Evolutionary conservation across 2,329 filamentous ascomycete species (phyloP), one percentile per base, ranked within the genome.

Genomic region (Dactylellina sp.): DNA sequence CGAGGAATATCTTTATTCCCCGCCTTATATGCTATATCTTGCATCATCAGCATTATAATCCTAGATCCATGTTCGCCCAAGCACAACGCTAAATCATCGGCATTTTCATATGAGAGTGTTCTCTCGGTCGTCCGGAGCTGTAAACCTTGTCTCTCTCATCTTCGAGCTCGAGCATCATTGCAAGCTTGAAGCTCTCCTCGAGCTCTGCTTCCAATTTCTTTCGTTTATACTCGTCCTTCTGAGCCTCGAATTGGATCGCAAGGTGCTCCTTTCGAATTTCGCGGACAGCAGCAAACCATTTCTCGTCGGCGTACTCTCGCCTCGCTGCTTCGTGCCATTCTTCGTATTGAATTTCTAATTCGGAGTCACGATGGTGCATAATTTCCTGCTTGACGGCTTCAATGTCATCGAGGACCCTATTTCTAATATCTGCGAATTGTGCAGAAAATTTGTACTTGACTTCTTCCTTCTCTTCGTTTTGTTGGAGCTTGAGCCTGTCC

Each of bases 131-230:
- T 25, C 60, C 60, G 18, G 68, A 72, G 68, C 68, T 72, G 44
- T 72, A 72, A 59, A 72, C 68, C 52, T 65, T 72, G 32, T 72
- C 68, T 40, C 68, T 65, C 40, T 72, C 60, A 35, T 72, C 68
- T 20, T 72, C 68, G 14, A 72, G 60, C 39, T 72, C 60, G 44
- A 72, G 68, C 68, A 72, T 72, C 68, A 72, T 72, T 5, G 68
- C 47, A 18, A 72, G 37, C 60, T 72, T 72, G 39, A 65, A 72
- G 47, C 68, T 72, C 32, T 72, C 68, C 39, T 72, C 68, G 7
- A 72, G 35, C 28, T 72, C 68, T n/a, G 55, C 28, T 46, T 72
- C 68, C 16, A 72, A 53, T 49, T 72, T 72, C 49, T 72, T 65
- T 18, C 60, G 47, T 37, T 46, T 40, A 40, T 64, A 72, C 46